Evolutionary conservation across 1,139 yeast genomes (phyloP).

Genomic region (Zygotorulaspora mrakii): DNA sequence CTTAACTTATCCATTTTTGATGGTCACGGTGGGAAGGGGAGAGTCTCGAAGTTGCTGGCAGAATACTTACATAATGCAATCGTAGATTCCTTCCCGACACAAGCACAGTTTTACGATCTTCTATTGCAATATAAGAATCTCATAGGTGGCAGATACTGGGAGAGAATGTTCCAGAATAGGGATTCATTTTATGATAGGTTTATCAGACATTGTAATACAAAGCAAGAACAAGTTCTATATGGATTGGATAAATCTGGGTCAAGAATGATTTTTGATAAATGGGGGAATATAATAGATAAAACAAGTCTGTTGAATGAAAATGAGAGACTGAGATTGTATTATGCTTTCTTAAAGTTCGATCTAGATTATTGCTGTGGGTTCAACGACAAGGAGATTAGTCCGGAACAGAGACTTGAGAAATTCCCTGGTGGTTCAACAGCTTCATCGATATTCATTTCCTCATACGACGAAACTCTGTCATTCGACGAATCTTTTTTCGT

Average conservation of each 20-base stretch:
- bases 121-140: slow-evolving; percentile 49
- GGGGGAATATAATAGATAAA: slow-evolving; percentile 37
- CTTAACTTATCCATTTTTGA: slow-evolving; percentile 78
- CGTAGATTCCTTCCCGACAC: slow-evolving; percentile 43
- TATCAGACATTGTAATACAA: slow-evolving; percentile 39
- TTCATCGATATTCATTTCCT: slow-evolving; percentile 61
- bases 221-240: slow-evolving; percentile 36
- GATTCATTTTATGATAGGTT: slow-evolving; percentile 45
- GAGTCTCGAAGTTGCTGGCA: slow-evolving; percentile 61
- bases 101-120: slow-evolving; percentile 38
- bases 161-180: slow-evolving; percentile 59
- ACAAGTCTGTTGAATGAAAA: slow-evolving; percentile 33
- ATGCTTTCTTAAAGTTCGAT: slow-evolving; percentile 63
- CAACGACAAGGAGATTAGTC: slow-evolving; percentile 14
- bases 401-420: slow-evolving; percentile 35
- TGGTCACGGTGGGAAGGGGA: slow-evolving; percentile 83
- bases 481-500: slow-evolving; percentile 53
- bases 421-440: slow-evolving; percentile 74
- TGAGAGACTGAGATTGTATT: slow-evolving; percentile 50
- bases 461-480: slow-evolving; percentile 26
- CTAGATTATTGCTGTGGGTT: slow-evolving; percentile 40
- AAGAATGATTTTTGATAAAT: slow-evolving; percentile 37
- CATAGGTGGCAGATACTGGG: slow-evolving; percentile 83
- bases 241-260: slow-evolving; percentile 49
- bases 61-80: slow-evolving; percentile 53